Base-by-base conservation (phyloP, 177 flowering plant species). In the Vitis hybrid region DNA sequence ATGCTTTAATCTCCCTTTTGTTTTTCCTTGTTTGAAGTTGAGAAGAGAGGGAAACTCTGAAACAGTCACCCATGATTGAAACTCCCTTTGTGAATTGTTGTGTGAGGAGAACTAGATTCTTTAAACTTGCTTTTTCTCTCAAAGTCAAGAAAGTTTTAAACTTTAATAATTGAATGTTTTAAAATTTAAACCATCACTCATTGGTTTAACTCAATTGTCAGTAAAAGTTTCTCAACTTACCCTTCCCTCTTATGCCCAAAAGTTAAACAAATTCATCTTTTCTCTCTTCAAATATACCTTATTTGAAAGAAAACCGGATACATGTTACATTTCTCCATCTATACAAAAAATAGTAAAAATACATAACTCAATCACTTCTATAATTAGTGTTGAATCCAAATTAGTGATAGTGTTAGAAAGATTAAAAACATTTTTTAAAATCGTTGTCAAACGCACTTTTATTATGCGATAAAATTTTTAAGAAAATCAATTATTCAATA, bases 51-150 rank as follows among this genome's bases (percentile, higher is more conserved):
- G 63, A 33, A 22, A 58, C 63, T 22, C 63, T 60, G 44, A 60
- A 60, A 24, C 44, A 38, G 9, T 67, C 10, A 56, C 33, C 13
- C n/a, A 67, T 33, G 5, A 67, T 67, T 67, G 57, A 52, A 61
- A 51, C 49, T 57, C 18, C 62, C 12, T 49, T 22, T 49, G n/a
- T 71, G 28, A 24, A 24, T 24, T 24, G 28, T 24, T 24, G 28
- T 24, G 28, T 24, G 64, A 71, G 64, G 64, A 71, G 62, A 65
- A 57, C 64, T 44, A 44, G 74, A 64, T 57, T 71, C 74, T 56
- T 24, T 31, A n/a, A 24, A 19, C 50, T 71, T 73, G 66, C 71
- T 67, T 73, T 67, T 73, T 73, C 66, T 53, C 54, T 62, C 50
- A 57, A 71, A 71, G 74, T 33, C 68, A 71, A 71, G 64, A 71